Percentiles rank a stretch among this genome's conserved stretches.
phyloP scores from a whole-genome alignment of 768 basidiomycete genomes.

The Tulasnella sp. region DNA sequence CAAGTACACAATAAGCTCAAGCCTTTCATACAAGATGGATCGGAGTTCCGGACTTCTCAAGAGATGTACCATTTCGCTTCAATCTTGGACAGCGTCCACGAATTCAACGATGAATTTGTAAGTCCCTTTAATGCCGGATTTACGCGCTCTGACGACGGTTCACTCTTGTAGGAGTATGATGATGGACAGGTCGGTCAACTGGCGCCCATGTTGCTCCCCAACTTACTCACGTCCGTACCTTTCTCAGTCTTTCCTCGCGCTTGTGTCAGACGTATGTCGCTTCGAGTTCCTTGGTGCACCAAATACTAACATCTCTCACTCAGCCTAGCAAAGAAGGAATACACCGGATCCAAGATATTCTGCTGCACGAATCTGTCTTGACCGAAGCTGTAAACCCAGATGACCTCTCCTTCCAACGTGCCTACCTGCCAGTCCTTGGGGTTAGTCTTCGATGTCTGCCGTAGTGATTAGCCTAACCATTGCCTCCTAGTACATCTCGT shows the following conservation, averaged over 20 bases:
- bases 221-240: not conserved
- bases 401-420: conserved; percentile 64
- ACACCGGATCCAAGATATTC: conserved; percentile 47
- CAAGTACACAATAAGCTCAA: no score
- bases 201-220: conserved; percentile 2
- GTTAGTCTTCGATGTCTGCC: conserved; percentile 35
- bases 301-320: conserved; percentile 33
- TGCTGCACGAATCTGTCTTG: conserved; percentile 47
- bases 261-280: conserved; percentile 40
- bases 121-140: conserved; percentile 32
- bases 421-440: conserved; percentile 51
- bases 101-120: conserved; percentile 32
- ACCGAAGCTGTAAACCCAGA: conserved; percentile 36
- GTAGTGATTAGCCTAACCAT: not conserved
- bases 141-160: conserved; percentile 36
- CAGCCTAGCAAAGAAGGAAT: conserved; percentile 43
- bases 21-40: conserved; percentile 34
- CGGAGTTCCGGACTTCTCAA: conserved; percentile 41
- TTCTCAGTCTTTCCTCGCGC: conserved; percentile 45
- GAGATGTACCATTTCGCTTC: conserved; percentile 47
- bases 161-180: conserved; percentile 36
- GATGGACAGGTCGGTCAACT: conserved; percentile 47
- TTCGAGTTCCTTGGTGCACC: conserved; percentile 22
- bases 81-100: conserved; percentile 27
- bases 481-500: conserved; percentile 50